Base-by-base conservation (phyloP, 768 basidiomycete genomes). In the Pleurotus salmoneostramineus region DNA sequence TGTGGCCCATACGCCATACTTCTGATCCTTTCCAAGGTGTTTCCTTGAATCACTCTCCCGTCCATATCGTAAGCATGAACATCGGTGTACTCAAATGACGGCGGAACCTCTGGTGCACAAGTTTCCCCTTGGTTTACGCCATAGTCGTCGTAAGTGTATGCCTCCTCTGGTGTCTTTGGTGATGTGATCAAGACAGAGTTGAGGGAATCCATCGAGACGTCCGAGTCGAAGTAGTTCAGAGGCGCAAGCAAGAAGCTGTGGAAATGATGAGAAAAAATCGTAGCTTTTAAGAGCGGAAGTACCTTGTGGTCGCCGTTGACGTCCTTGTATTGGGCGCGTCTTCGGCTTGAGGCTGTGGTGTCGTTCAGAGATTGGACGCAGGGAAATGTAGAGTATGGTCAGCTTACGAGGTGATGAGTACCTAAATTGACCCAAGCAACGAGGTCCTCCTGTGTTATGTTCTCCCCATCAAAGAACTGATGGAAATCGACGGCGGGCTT, bases 341-440 rank as follows among this genome's bases (percentile, higher is more conserved):
- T 69, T 88, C 86, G 2, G 86, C 79, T 62, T 83, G 80, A 1
- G 84, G 83, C 80, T 82, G 56, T 7, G 56, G 33, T 21, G 33
- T 45, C 21, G 21, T 27, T 27, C 21, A 40, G 5, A n/a, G 14
- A 31, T 50, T 34, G 32, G 48, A 12, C 21, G 4, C n/a, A 21
- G 48, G 17, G 27, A 14, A 31, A 31, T 46, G 4, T 21, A 10
- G 14, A 27, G 14, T 43, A 42, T 21, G 12, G 42, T 21, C 48
- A 10, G 59, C 75, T 40, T 57, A 81, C 80, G 49, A 87, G 70
- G 62, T 88, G 86, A 66, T 88, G 86, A 71, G 77, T 87, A n/a
- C 86, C 87, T 33, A 88, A 60, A 61, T 86, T 86, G 56, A 88
- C 64, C 84, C 85, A 88, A n/a, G 80, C 79, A 2, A 87, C 85